Base-by-base conservation (phyloP, 2,329 filamentous ascomycete species). In the Fusarium bulbicola region DNA sequence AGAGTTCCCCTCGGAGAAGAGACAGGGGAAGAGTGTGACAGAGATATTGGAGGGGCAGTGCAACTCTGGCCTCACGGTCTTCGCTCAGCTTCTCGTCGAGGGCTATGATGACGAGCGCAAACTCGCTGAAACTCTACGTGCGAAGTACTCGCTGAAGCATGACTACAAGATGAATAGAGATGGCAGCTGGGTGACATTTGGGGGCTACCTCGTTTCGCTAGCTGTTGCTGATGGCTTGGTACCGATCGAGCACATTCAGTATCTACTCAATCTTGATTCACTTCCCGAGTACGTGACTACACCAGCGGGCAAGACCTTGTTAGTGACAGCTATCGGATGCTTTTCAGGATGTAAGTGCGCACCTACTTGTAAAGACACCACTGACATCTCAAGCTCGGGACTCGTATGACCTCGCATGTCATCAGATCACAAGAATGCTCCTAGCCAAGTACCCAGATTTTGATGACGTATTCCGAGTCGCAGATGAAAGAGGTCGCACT, bases 281-380 rank as follows among this genome's bases (percentile, higher is more conserved):
- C 43, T 20, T 9, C 45, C 36, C 1, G 45, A 50, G 4, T 63
- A 59, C 8, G 10, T 3, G 5, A 42, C 28, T 3, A 21, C 28
- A 0, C 30, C 28, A 3, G 1, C 18, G 0, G 60, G 60, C 0
- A 45, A 28, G 21, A 63, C 53, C 2, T n/a, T 63, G 2, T 9
- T 63, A 6, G 5, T 4, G 0, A 37, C 18, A 18, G 53, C 60
- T 1, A 20, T 59, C 9, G 36, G 24, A 6, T 37, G 43, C 0
- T 59, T 59, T n/a, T 34, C 42, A 8, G 59, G 59, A 15, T 58
- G 42, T 58, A 42, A 24, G 52, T 63, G 4, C 1, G 0, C 3
- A 7, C 3, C 0, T 10, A 10, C 21, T 18, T 18, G 0, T 6
- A 2, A 13, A 10, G 21, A n/a, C 11, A 32, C 11, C 2, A 0